Evolutionary conservation across 75 land plant species (phyloP).

Genomic region (Cunninghamia lanceolata): DNA sequence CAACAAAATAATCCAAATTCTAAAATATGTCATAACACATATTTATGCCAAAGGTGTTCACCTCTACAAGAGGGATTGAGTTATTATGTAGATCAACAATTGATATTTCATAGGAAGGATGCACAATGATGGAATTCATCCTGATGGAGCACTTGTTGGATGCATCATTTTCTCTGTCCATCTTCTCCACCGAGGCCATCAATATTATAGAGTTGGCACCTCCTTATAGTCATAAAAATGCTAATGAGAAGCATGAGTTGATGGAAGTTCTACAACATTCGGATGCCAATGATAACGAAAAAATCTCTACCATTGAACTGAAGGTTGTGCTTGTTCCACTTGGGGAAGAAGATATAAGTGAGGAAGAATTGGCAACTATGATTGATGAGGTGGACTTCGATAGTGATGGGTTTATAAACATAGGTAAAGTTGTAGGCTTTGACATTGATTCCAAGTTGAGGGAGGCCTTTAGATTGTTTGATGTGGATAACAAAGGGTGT

Average conservation of each 20-base stretch:
- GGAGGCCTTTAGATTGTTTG: conserved; percentile 25
- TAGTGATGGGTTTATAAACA: conserved; percentile 38
- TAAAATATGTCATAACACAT: background rate
- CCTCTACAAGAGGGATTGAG: too few species aligned
- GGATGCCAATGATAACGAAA: conserved; percentile 41
- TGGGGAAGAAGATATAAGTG: conserved; percentile 20
- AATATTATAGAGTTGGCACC: too few species aligned
- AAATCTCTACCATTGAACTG: conserved; percentile 51
- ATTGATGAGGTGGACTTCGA: conserved; percentile 58
- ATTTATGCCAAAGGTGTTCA: too few species aligned
- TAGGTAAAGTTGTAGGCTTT: conserved; percentile 3
- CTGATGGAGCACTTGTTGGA: too few species aligned
- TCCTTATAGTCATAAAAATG: too few species aligned
- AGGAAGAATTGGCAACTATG: conserved; percentile 31
- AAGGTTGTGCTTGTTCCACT: conserved; percentile 21
- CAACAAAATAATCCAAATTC: background rate
- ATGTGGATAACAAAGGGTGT: conserved; percentile 23
- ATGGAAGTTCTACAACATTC: conserved; percentile 21
- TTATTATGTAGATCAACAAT: too few species aligned
- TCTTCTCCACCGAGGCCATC: too few species aligned
- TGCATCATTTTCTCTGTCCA: too few species aligned
- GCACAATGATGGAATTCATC: too few species aligned
- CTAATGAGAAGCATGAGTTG: conserved; percentile 4
- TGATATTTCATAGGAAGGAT: too few species aligned
- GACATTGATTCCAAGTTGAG: conserved; percentile 15